Percentiles rank a stretch among this genome's conserved stretches.
phyloP scores from a whole-genome alignment of 768 basidiomycete genomes.

The Mrakia hoshinonis region DNA sequence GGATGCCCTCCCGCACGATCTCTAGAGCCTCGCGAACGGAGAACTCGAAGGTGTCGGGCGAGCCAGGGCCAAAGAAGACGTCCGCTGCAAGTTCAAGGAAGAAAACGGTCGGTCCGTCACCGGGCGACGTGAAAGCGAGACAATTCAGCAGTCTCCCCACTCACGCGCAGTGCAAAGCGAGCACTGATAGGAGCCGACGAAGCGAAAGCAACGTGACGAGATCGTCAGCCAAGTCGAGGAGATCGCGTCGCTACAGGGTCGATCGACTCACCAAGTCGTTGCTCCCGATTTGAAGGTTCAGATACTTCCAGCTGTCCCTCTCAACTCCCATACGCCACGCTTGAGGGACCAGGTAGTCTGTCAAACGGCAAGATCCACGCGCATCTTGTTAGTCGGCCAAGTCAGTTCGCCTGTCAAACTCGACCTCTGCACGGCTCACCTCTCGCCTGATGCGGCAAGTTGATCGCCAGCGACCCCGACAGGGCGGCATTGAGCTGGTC shows the following conservation, averaged over 20 bases:
- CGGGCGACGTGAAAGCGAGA: background rate
- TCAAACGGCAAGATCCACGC: too few relatives aligned
- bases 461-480: constrained; percentile 20
- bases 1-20: constrained; percentile 20
- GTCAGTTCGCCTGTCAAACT: too few relatives aligned
- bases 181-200: background rate
- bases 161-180: constrained; percentile 11
- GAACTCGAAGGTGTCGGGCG: constrained; percentile 18
- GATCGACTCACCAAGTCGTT: constrained; percentile 25
- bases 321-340: constrained; percentile 1
- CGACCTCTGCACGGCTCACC: too few relatives aligned
- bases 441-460: constrained; percentile 22
- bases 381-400: too few relatives aligned
- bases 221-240: too few relatives aligned
- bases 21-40: constrained; percentile 22
- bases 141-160: background rate
- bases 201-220: background rate
- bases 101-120: background rate
- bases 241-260: background rate
- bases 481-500: constrained; percentile 28
- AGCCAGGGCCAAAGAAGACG: constrained; percentile 10
- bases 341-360: constrained; percentile 26
- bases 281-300: constrained; percentile 23
- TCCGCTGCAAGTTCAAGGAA: background rate
- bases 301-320: constrained; percentile 10